Evolutionary conservation across 2,329 filamentous ascomycete species (phyloP), one percentile per base, ranked within the genome.

Genomic region (Fusarium goolgardi): DNA sequence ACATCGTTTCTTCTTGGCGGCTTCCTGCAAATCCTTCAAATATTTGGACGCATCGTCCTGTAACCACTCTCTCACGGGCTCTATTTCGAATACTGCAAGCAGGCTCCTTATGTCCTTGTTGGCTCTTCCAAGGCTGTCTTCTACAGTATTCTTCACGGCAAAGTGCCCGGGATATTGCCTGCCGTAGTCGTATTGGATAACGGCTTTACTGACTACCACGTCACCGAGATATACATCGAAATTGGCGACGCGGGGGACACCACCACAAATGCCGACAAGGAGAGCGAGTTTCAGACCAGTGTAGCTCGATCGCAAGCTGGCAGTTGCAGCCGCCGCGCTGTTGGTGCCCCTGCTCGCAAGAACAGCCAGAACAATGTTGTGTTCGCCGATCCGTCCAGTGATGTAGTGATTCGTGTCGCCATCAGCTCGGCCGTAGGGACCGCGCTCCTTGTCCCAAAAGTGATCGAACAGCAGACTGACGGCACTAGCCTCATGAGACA

Each of bases 191-290:
- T 56, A 56, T 15, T 63, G 39, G 5, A 45, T 5, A 0, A 62
- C 20, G 4, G 20, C 6, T 9, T 35, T 63, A 10, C 60, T 51
- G 2, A 63, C 13, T 11, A 63, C 12, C 2, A 63, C 58, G 8
- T 63, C 60, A 3, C 60, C 60, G 0, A 63, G 58, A 4, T 20
- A 15, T 2, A 25, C 23, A 13, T 63, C 60, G 0, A 8, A 12
- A 1, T 18, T 9, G 3, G 2, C 11, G 1, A 58, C 56, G 3
- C 20, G 10, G 4, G 79, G 77, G 3, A 78, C 67, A 6, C 76
- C 79, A 6, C 79, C 80, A 49, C 80, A 82, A 3, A 82, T 70
- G 2, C 81, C 81, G 12, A 80, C 78, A 1, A 83, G 47, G 0
- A 83, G 27, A 1, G 66, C 77, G 0, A 82, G 62, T 9, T 66